Evolutionary conservation across 2,329 filamentous ascomycete genomes (phyloP).

Genomic region (Epichloe typhina): DNA sequence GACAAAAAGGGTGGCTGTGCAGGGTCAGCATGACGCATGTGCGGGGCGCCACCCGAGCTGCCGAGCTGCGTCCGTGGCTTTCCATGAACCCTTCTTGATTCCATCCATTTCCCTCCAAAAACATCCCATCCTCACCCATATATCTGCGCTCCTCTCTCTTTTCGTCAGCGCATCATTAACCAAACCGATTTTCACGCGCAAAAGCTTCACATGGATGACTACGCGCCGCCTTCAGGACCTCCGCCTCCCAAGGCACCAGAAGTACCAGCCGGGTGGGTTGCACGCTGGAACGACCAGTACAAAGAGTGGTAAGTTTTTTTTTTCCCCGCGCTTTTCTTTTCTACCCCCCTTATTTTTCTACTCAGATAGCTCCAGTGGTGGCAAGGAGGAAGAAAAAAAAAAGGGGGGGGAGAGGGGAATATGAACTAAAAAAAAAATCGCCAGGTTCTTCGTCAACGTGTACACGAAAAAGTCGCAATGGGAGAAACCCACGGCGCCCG

Average conservation of each 20-base stretch:
- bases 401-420: background rate
- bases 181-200: too few species aligned
- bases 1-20: too few species aligned
- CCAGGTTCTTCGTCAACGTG: slow-evolving; percentile 81
- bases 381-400: background rate
- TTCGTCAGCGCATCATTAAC: too few species aligned
- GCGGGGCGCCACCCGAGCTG: too few species aligned
- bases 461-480: slow-evolving; percentile 83
- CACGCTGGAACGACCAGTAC: slow-evolving; percentile 78
- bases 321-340: slow-evolving; percentile 6
- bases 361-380: background rate
- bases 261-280: slow-evolving; percentile 57
- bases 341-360: background rate
- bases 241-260: slow-evolving; percentile 52
- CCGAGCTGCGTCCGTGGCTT: too few species aligned
- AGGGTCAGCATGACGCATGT: too few species aligned
- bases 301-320: slow-evolving; percentile 52
- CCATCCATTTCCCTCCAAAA: too few species aligned
- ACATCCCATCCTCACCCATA: too few species aligned
- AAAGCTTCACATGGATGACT: slow-evolving; percentile 34
- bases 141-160: too few species aligned
- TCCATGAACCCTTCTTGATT: too few species aligned
- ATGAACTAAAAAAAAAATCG: background rate
- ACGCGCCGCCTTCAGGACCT: slow-evolving; percentile 38
- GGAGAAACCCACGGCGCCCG: slow-evolving; percentile 65